These are phyloP conservation scores for Aspergillus affinis DNA, from an alignment of 495 filamentous ascomycete genomes.

Conservation along the genomic window DNA sequence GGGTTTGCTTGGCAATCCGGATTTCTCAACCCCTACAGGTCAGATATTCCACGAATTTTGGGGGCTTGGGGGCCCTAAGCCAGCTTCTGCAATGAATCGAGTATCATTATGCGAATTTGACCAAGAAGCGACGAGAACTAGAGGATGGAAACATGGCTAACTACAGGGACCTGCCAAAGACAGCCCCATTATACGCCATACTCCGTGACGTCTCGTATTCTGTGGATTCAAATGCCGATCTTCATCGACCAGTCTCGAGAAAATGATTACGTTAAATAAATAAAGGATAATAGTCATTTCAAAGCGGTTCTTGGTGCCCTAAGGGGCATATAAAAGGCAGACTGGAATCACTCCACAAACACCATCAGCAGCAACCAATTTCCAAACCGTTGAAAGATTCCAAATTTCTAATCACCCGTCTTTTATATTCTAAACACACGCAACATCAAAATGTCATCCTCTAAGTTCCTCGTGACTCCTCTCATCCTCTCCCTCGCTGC, in stretches of 20 bases:
- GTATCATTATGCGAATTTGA: not conserved
- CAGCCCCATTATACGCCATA: not conserved
- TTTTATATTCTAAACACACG: not conserved
- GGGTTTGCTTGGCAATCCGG: not conserved
- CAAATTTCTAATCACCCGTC: not conserved
- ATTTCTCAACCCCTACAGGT: not conserved
- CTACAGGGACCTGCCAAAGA: not conserved
- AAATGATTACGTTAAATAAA: too few species aligned
- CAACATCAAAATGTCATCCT: not conserved
- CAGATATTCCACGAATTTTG: not conserved
- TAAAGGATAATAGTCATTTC: too few species aligned
- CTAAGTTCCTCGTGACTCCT: constrained; percentile 15
- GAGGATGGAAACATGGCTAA: too few species aligned
- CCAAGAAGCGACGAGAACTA: not conserved
- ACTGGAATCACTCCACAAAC: not conserved
- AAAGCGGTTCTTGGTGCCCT: too few species aligned
- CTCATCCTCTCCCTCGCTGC: constrained; percentile 17
- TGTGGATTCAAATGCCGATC: not conserved
- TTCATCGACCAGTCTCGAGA: not conserved
- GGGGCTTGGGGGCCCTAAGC: not conserved
- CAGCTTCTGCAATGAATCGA: not conserved
- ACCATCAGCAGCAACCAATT: not conserved
- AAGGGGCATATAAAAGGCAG: too few species aligned
- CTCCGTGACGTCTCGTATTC: not conserved
- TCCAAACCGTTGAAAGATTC: not conserved